phyloP scores from a whole-genome alignment of 2,329 filamentous ascomycete genomes.

The Ophiostoma australiae region DNA sequence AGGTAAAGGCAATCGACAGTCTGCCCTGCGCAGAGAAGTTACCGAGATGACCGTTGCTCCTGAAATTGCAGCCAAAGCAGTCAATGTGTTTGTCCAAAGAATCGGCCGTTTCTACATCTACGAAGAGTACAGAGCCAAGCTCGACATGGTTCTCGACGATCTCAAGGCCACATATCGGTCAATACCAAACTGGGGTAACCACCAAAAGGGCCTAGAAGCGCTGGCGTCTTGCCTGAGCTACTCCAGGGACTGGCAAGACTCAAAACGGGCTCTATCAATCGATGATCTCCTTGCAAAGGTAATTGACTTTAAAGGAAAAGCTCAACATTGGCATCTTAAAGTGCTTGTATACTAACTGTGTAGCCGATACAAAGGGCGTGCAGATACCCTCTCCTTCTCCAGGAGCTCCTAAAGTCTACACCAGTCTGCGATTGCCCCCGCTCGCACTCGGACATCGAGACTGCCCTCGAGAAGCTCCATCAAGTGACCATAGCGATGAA shows the following conservation, averaged over 20 bases:
- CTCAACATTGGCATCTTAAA: not conserved
- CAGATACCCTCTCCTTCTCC: constrained; percentile 83
- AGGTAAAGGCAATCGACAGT: constrained; percentile 35
- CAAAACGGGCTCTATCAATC: constrained; percentile 73
- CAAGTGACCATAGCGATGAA: constrained; percentile 78
- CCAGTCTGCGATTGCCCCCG: constrained; percentile 79
- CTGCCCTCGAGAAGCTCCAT: constrained; percentile 64
- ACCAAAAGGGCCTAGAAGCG: constrained; percentile 80
- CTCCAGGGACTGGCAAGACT: constrained; percentile 57
- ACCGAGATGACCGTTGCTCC: constrained; percentile 53
- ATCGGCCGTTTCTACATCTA: constrained; percentile 80
- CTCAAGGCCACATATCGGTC: constrained; percentile 63
- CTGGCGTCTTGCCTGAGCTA: constrained; percentile 71
- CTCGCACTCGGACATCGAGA: constrained; percentile 74
- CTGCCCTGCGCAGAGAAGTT: constrained; percentile 34
- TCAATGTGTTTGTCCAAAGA: constrained; percentile 59
- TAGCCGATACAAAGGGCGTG: constrained; percentile 90
- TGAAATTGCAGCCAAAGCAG: constrained; percentile 55
- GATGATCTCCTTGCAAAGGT: constrained; percentile 89
- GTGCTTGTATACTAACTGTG: not conserved
- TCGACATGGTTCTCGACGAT: constrained; percentile 78
- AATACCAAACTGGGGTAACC: constrained; percentile 69
- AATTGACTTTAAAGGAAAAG: not conserved
- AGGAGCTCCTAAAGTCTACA: constrained; percentile 76
- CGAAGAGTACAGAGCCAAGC: constrained; percentile 86